Evolutionary conservation across 1,284 basidiomycete species (phyloP), one percentile per base, ranked within the genome.

Genomic region (Rugosomyces carneus): DNA sequence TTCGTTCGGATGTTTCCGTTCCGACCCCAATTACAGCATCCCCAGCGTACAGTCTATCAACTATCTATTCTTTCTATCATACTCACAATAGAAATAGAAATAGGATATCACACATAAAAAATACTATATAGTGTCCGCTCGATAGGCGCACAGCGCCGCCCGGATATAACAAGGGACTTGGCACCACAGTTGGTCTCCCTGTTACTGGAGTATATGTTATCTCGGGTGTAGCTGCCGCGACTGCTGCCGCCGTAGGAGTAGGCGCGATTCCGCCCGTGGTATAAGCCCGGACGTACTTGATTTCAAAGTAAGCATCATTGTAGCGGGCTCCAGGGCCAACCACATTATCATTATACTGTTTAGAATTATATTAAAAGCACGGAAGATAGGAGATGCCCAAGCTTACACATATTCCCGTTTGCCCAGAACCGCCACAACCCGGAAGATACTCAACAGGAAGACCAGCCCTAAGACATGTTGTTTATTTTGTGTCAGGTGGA

Each of bases 271-370:
- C 56, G 3, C 58, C 58, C 0, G 62, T 64, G 3, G 63, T 64
- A 26, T 64, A 64, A 3, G 62, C 55, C 6, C 59, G 56, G 2
- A 65, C 45, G 38, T 60, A 60, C 31, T 53, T 54, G 20, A 65
- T 56, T 42, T 65, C 63, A 34, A 62, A 65, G 46, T 60, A 65
- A 0, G 63, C 63, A 6, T 64, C 50, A 36, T 59, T 48, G 44
- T 58, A 65, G 34, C 59, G 58, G 35, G 43, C 60, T 20, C 70
- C 69, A 1, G 64, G 56, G 1, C 69, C 70, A 8, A 65, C 64
- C 1, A 71, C 70, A 40, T 59, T 65, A 41, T 72, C 70, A 31
- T 62, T 61, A 45, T 72, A 69, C 69, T 71, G 32, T 0, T 45
- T 19, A 18, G 34, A 11, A 20, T 5, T 11, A 20, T 40, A 10